Evolutionary conservation across 768 basidiomycete genomes (phyloP), one percentile per base, ranked within the genome.

Genomic region (Rhodocollybia butyracea): DNA sequence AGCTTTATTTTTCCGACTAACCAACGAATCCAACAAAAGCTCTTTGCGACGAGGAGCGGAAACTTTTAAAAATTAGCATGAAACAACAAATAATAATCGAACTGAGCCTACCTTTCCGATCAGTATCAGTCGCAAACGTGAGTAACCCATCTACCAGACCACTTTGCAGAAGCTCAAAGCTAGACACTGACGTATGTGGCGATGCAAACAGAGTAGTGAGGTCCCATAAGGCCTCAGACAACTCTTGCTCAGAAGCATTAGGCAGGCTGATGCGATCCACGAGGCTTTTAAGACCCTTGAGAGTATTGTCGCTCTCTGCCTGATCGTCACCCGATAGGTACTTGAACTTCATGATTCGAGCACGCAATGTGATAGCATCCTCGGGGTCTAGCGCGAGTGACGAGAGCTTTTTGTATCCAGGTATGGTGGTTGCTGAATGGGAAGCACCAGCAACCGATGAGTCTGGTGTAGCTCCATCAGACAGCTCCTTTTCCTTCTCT

Each of bases 101-200:
- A 53, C 57, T 61, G 6, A 31, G 69, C 81, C 58, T 61, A 88
- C 89, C 78, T 53, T 71, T 71, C 42, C 86, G 82, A 42, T 76
- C 75, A 51, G 82, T 74, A 57, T 88, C 85, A 3, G 88, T 89
- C 4, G 92, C 84, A 69, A 93, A 93, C 53, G 82, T 83, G 51
- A 98, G 76, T 52, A 98, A 67, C 12, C 86, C 87, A 61, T 95
- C 94, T 2, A 98, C 89, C 4, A 97, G 81, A 2, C 96, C 97
- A 64, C 93, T 96, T 66, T 98, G 90, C 55, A 98, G 73, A 45
- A 98, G 71, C 72, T 99, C 97, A 60, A 98, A 99, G 69, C 94
- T 97, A 2, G 94, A 98, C 4, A 98, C 84, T 8, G 93, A 88
- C 4, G 80, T 82, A 65, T 83, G 81, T 26, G 87, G 81, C 12